Evolutionary conservation across 352 stramenopile species (phyloP), one percentile per base, ranked within the genome.

Genomic region (Globisporangium parvum): DNA sequence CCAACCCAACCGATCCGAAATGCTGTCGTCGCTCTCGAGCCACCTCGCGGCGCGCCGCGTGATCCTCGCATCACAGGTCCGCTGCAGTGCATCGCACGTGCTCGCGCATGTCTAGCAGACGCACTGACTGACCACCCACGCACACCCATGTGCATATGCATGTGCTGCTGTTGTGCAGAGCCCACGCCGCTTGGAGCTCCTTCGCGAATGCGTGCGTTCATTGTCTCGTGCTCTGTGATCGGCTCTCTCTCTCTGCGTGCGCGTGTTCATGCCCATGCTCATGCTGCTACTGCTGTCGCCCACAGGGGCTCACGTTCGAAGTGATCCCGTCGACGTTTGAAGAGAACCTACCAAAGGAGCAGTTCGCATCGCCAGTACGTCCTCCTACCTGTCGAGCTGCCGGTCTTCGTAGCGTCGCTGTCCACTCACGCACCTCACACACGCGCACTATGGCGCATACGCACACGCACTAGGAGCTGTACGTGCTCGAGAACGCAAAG

Each of bases 241-340:
- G 21, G n/a, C n/a, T n/a, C 15, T 17, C 3, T 12, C 9, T 45
- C 15, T 45, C 20, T 18, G 14, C 39, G 18, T n/a, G 15, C 14
- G 9, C 11, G 3, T 18, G 20, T 44, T 48, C 39, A 3, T 11
- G 10, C n/a, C 8, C 11, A 17, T 17, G 17, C n/a, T n/a, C 41
- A 24, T 14, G 23, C 11, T 45, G n/a, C 9, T 6, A 0, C 26
- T 60, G 21, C 18, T 41, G 14, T 44, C 1, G 9, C 12, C 18
- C n/a, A 21, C 52, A 93, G 80, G 80, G 80, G 51, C 68, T 93
- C 33, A 58, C 37, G 0, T 90, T 91, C 51, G 78, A 93, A 37
- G 80, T 93, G 41, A 80, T 93, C 44, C 76, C 80, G 24, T 93
- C 83, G 9, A 87, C 69, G 11, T 93, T 93, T 61, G 80, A 93